These are phyloP conservation scores for Citrus maxima DNA, from an alignment of 345 rosid species.

Conservation along the genomic window DNA sequence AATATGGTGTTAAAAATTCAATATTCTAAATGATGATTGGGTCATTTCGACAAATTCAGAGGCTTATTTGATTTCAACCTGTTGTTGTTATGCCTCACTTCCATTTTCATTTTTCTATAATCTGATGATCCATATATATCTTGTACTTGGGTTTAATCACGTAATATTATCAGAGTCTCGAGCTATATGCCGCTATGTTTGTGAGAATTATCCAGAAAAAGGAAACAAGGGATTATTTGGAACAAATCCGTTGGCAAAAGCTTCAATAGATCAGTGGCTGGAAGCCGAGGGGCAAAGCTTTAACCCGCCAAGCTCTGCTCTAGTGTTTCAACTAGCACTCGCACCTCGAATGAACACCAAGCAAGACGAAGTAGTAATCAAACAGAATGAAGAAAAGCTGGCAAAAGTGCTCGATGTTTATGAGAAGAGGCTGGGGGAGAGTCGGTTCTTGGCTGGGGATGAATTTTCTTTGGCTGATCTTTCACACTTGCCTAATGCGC, in stretches of 20 bases:
- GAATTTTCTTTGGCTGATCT: constrained; percentile 75
- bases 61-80: not conserved
- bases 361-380: constrained; percentile 45
- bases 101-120: not conserved
- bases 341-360: constrained; percentile 54
- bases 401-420: constrained; percentile 57
- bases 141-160: not conserved
- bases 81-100: not conserved
- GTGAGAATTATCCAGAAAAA: constrained; percentile 46
- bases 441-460: constrained; percentile 61
- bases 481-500: constrained; percentile 56
- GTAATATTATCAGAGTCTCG: constrained; percentile 41
- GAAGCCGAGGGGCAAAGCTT: constrained; percentile 70
- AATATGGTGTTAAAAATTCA: not conserved
- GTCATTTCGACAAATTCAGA: not conserved
- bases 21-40: not conserved
- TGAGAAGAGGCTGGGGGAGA: constrained; percentile 49
- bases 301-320: constrained; percentile 46
- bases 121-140: not conserved
- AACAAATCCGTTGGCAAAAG: constrained; percentile 50
- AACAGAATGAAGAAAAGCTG: constrained; percentile 48
- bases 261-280: constrained; percentile 79
- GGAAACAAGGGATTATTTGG: constrained; percentile 55
- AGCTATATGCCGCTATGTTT: constrained; percentile 57
- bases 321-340: constrained; percentile 60